These are phyloP conservation scores for Paxillus rubicundulus DNA, from an alignment of 768 basidiomycete genomes.

Conservation along the genomic window DNA sequence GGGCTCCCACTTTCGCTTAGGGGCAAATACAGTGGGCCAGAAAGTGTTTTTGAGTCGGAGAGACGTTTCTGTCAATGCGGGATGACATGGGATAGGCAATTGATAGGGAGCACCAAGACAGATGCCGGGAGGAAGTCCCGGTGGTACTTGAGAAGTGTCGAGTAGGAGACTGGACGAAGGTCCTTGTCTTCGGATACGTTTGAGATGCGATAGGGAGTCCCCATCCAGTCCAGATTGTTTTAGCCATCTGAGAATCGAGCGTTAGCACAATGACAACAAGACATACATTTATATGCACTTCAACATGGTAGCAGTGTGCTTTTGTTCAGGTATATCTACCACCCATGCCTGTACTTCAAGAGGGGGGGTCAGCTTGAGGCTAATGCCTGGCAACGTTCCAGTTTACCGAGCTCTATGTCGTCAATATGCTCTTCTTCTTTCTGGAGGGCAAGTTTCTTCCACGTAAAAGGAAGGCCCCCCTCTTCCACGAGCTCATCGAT, in stretches of 20 bases:
- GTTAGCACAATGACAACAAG: background rate
- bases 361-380: background rate
- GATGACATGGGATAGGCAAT: slow-evolving; percentile 58
- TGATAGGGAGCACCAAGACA: slow-evolving; percentile 52
- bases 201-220: slow-evolving; percentile 67
- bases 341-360: slow-evolving; percentile 69
- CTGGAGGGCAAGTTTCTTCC: slow-evolving; percentile 56
- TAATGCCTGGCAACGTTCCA: background rate
- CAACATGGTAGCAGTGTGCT: slow-evolving; percentile 57
- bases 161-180: slow-evolving; percentile 56
- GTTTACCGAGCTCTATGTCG: slow-evolving; percentile 42
- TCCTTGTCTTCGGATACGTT: slow-evolving; percentile 63
- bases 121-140: slow-evolving; percentile 48
- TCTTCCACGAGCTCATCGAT: slow-evolving; percentile 51
- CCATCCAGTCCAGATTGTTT: slow-evolving; percentile 60
- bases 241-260: slow-evolving; percentile 54
- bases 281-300: slow-evolving; percentile 41
- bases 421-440: slow-evolving; percentile 58
- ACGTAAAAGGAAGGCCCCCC: slow-evolving; percentile 62
- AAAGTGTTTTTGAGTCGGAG: slow-evolving; percentile 62
- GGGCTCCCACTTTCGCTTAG: slow-evolving; percentile 62
- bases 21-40: slow-evolving; percentile 86
- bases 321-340: slow-evolving; percentile 65
- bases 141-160: slow-evolving; percentile 38
- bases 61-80: slow-evolving; percentile 67